Evolutionary conservation across 2,329 filamentous ascomycete genomes (phyloP).

Genomic region (Fusarium bulbicola): DNA sequence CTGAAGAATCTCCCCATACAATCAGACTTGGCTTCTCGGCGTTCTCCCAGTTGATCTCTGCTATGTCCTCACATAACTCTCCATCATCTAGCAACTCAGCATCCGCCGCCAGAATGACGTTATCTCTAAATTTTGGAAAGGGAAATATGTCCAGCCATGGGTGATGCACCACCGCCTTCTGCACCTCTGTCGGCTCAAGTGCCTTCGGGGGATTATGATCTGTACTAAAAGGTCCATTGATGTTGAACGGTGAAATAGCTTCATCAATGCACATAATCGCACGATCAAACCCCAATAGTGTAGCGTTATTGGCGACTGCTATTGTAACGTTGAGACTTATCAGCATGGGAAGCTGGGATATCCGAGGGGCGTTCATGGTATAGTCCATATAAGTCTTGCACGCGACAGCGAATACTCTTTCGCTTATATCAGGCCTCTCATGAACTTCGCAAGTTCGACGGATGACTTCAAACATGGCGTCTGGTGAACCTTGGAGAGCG

Average conservation of each 20-base stretch:
- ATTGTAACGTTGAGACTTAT: constrained; percentile 19
- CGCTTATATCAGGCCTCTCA: not conserved
- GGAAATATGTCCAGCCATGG: constrained; percentile 25
- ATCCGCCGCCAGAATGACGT: not conserved
- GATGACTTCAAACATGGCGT: not conserved
- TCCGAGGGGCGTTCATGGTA: not conserved
- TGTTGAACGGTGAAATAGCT: constrained; percentile 3
- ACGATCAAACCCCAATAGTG: not conserved
- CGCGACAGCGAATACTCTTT: not conserved
- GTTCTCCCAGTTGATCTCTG: constrained; percentile 1
- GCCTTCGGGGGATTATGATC: not conserved
- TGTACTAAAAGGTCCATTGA: not conserved
- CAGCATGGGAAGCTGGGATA: constrained; percentile 10
- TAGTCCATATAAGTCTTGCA: constrained; percentile 18
- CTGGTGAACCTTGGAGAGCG: fast-evolving
- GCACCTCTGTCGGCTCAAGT: not conserved
- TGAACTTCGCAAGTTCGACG: constrained; percentile 8
- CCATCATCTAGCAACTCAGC: not conserved
- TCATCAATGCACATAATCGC: not conserved
- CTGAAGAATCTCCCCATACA: constrained; percentile 17
- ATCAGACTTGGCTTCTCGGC: constrained; percentile 9
- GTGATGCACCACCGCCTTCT: not conserved
- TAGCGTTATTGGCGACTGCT: constrained; percentile 10
- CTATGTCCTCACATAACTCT: constrained; percentile 6
- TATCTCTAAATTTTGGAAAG: constrained; percentile 6